These are phyloP conservation scores for Farysia itapuensis DNA, from an alignment of 1,284 basidiomycete species.

Conservation along the genomic window DNA sequence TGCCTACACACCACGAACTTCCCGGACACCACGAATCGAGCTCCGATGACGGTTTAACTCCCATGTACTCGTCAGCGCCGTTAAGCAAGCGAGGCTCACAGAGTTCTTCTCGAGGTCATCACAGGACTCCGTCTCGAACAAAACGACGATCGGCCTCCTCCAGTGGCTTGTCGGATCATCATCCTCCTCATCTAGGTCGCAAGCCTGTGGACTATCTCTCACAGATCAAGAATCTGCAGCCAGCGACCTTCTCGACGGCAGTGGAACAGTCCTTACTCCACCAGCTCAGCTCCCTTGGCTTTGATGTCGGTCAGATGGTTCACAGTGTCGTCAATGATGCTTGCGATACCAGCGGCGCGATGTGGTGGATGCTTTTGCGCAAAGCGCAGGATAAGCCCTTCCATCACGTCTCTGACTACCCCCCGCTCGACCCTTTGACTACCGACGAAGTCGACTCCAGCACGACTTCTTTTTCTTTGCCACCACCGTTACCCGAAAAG, in stretches of 20 bases:
- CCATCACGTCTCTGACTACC: neutral
- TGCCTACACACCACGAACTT: slow-evolving; percentile 46
- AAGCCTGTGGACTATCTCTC: slow-evolving; percentile 68
- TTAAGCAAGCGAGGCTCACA: slow-evolving; percentile 35
- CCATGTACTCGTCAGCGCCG: slow-evolving; percentile 20
- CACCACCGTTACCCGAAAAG: slow-evolving; percentile 5
- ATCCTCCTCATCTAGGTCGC: slow-evolving; percentile 29
- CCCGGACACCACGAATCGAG: slow-evolving; percentile 6
- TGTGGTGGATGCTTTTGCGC: slow-evolving; percentile 94
- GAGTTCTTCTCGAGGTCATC: slow-evolving; percentile 58
- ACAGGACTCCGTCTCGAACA: slow-evolving; percentile 87
- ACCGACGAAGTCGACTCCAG: neutral
- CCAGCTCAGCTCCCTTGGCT: slow-evolving; percentile 73
- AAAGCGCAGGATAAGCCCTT: slow-evolving; percentile 70
- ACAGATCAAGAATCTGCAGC: slow-evolving; percentile 71
- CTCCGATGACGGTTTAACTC: slow-evolving; percentile 5
- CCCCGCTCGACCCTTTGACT: neutral
- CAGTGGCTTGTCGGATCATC: slow-evolving; percentile 54
- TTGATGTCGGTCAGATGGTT: slow-evolving; percentile 90
- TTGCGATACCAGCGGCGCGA: slow-evolving; percentile 84
- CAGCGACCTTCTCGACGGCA: slow-evolving; percentile 78
- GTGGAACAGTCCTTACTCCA: slow-evolving; percentile 79
- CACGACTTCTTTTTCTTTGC: neutral
- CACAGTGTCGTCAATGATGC: slow-evolving; percentile 89
- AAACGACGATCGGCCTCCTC: slow-evolving; percentile 81